A percentile compares a stretch with the other conserved stretches of the same genome.
Conservation (phyloP, 2,329 filamentous ascomycete genomes). For the Fusarium bactridioides region DNA sequence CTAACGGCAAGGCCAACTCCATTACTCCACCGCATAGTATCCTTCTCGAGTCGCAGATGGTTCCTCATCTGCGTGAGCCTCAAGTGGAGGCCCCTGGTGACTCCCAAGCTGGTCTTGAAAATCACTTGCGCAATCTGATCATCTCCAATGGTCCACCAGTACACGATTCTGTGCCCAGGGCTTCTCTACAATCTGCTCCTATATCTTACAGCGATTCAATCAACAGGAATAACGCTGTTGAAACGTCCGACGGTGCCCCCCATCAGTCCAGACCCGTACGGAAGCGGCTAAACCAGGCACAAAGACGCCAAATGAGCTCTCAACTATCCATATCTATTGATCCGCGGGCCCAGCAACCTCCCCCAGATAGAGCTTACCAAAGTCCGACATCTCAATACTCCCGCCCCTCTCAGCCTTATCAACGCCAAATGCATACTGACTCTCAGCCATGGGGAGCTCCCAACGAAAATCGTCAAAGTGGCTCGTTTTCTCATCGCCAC, state of each 20-base stretch:
- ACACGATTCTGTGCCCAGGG: conserved; percentile 7
- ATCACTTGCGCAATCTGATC: conserved; percentile 67
- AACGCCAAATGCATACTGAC: conserved; percentile 35
- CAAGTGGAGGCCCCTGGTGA: not conserved
- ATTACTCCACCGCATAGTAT: not conserved
- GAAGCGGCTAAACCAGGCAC: conserved; percentile 69
- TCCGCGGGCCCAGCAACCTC: conserved; percentile 48
- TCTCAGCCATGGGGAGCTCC: conserved; percentile 27
- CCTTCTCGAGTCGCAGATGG: not conserved
- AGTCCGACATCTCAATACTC: conserved; percentile 43
- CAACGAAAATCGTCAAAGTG: conserved; percentile 22
- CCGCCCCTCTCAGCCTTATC: conserved; percentile 34
- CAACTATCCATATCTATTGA: conserved; percentile 66
- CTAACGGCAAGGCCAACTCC: not conserved
- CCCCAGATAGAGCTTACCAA: conserved; percentile 42
- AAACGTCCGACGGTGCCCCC: conserved; percentile 2
- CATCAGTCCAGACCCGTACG: conserved; percentile 45
- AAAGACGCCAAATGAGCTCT: conserved; percentile 68
- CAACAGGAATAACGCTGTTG: not conserved
- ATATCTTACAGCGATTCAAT: not conserved
- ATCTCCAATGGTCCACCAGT: conserved; percentile 56
- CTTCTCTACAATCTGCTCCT: not conserved
- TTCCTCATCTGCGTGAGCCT: conserved; percentile 9
- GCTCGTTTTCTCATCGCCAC: conserved; percentile 21
- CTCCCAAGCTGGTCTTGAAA: conserved; percentile 54